Conservation (phyloP, 2,329 filamentous ascomycete species). For the Aspergillus flavus region DNA sequence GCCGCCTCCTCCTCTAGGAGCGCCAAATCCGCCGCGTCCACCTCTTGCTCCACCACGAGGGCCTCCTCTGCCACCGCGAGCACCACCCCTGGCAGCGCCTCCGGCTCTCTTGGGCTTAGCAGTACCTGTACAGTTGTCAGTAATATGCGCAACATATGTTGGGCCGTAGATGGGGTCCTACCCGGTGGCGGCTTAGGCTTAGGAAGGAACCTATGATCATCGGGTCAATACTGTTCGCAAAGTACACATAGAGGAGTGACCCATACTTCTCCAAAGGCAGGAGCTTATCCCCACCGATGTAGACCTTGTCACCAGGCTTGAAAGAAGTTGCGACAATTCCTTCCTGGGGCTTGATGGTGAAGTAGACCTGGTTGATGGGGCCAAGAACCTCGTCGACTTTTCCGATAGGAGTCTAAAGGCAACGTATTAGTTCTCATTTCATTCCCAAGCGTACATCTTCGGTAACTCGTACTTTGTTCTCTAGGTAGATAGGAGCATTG, state of each 20-base stretch:
- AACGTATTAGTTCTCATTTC: slow-evolving; percentile 19
- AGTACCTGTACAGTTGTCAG: slow-evolving; percentile 56
- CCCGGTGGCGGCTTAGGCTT: slow-evolving; percentile 77
- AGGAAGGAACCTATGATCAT: slow-evolving; percentile 72
- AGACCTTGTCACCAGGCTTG: slow-evolving; percentile 97
- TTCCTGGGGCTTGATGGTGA: slow-evolving; percentile 96
- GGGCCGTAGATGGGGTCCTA: slow-evolving; percentile 25
- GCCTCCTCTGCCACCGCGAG: slow-evolving; percentile 40
- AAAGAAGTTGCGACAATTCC: slow-evolving; percentile 94
- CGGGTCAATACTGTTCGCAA: slow-evolving; percentile 18
- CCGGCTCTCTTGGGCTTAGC: slow-evolving; percentile 71
- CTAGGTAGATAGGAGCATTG: slow-evolving; percentile 97
- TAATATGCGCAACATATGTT: slow-evolving; percentile 10
- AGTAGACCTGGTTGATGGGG: slow-evolving; percentile 96
- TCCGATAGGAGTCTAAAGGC: slow-evolving; percentile 72
- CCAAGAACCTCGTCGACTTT: slow-evolving; percentile 98
- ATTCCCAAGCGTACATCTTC: background rate
- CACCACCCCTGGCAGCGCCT: slow-evolving; percentile 56
- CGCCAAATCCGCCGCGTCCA: slow-evolving; percentile 50
- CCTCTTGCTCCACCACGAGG: slow-evolving; percentile 43
- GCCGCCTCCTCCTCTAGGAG: slow-evolving; percentile 48
- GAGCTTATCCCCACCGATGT: slow-evolving; percentile 91
- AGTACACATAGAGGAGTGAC: slow-evolving; percentile 4
- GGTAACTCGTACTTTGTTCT: slow-evolving; percentile 76
- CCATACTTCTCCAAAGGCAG: slow-evolving; percentile 80